Conservation (phyloP, 441 rosid species). For the Lepidium campestre region DNA sequence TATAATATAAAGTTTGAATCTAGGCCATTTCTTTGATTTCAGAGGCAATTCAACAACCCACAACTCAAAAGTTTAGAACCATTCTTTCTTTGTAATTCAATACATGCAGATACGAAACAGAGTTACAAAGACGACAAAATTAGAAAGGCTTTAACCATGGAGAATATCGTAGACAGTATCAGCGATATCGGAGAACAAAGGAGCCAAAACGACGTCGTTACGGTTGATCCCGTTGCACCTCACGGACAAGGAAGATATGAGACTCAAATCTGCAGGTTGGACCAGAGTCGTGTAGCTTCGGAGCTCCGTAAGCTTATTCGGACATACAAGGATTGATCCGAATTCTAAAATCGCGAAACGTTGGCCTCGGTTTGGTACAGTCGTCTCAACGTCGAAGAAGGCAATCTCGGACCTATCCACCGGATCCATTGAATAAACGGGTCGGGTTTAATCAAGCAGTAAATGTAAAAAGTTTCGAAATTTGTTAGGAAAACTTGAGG, state of each 20-base stretch:
- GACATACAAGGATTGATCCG: constrained; percentile 84
- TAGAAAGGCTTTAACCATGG: constrained; percentile 38
- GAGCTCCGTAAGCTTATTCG: constrained; percentile 67
- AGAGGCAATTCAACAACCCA: background rate
- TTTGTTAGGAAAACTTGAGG: background rate
- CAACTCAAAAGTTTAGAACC: background rate
- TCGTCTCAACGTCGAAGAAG: constrained; percentile 88
- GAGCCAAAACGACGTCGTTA: constrained; percentile 50
- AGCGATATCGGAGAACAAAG: constrained; percentile 60
- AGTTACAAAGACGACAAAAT: background rate
- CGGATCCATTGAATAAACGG: constrained; percentile 13
- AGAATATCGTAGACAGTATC: constrained; percentile 69
- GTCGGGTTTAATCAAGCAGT: background rate
- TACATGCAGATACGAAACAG: background rate
- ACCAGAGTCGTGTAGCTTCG: constrained; percentile 64
- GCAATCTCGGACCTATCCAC: constrained; percentile 55
- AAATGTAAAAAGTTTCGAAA: background rate
- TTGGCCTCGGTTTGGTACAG: constrained; percentile 67
- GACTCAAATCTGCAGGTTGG: constrained; percentile 58
- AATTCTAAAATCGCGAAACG: constrained; percentile 66
- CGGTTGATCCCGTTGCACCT: constrained; percentile 70
- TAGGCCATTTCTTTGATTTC: background rate
- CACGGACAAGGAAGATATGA: constrained; percentile 47
- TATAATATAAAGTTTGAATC: background rate
- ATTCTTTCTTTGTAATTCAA: background rate